A percentile compares a stretch with the other conserved stretches of the same genome.
phyloP scores from a whole-genome alignment of 202 grass and related monocot species.

The Zizania palustris region DNA sequence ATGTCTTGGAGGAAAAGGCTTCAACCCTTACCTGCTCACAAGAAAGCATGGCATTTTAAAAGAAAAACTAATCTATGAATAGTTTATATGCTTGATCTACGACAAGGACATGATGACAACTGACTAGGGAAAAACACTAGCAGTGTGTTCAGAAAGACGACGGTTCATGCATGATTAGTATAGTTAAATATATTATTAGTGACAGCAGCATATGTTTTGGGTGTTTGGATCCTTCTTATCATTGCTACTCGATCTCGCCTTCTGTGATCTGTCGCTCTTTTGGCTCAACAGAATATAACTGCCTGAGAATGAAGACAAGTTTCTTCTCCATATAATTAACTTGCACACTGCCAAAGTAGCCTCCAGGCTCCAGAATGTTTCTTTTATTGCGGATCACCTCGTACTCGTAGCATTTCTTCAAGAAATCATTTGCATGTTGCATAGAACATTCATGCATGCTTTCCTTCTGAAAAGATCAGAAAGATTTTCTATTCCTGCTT shows the following conservation, averaged over 20 bases:
- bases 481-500: neutral
- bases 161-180: slow-evolving; percentile 50
- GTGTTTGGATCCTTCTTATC: slow-evolving; percentile 57
- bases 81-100: slow-evolving; percentile 40
- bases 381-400: slow-evolving; percentile 47
- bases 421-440: slow-evolving; percentile 36
- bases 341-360: slow-evolving; percentile 41
- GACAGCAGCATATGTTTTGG: slow-evolving; percentile 44
- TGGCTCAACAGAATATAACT: slow-evolving; percentile 55
- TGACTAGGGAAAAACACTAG: slow-evolving; percentile 43
- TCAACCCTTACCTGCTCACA: slow-evolving; percentile 58
- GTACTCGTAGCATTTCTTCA: slow-evolving; percentile 41
- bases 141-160: slow-evolving; percentile 38
- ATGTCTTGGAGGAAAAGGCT: slow-evolving; percentile 66
- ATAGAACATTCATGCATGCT: slow-evolving; percentile 31
- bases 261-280: slow-evolving; percentile 48
- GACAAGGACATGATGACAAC: slow-evolving; percentile 47
- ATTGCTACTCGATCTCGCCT: slow-evolving; percentile 49
- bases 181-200: slow-evolving; percentile 53
- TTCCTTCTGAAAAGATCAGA: slow-evolving; percentile 25
- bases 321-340: slow-evolving; percentile 46
- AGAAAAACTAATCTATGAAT: slow-evolving; percentile 42
- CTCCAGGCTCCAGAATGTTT: slow-evolving; percentile 47
- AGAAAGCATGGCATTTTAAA: slow-evolving; percentile 52
- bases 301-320: slow-evolving; percentile 62